Base-by-base conservation (phyloP, 352 stramenopile genomes). In the Globisporangium perplexum region DNA sequence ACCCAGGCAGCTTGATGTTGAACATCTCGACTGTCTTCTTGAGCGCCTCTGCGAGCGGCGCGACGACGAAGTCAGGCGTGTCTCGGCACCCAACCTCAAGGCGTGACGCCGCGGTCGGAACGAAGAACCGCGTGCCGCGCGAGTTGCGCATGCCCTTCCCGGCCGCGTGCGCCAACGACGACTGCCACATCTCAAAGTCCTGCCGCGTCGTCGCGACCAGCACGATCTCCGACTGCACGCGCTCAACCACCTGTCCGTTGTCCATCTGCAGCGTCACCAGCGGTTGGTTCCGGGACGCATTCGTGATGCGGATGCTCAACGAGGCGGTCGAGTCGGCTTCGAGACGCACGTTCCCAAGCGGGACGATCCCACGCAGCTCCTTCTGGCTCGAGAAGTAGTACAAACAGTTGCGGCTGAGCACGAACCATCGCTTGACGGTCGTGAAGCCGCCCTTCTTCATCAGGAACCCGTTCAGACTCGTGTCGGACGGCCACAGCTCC, bases 131-230 rank as follows among this genome's bases (percentile, higher is more conserved):
- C 35, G 77, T 95, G 44, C 83, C 83, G 31, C 80, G 73, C 36
- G 85, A 93, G 57, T 93, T 71, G 4, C 83, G 83, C 61, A 93
- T 74, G 3, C 82, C 83, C 48, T 89, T 86, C 5, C 85, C 85
- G 7, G 82, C 81, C 0, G 83, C 85, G 43, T 95, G 82, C 4
- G 83, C 81, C 10, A 95, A 53, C 35, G 85, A 93, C 54, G 83
- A 92, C 65, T 92, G 77, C 85, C 85, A 95, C 81, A 95, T 93
- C 59, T 95, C 79, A 48, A 95, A 86, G 53, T 95, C 85, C 41
- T 92, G 77, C 0, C 68, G 63, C 1, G 65, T 83, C 0, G 74
- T 55, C 14, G 83, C 78, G 22, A 91, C 59, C 17, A 95, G 62
- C 53, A 91, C 77, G 50, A 95, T 75, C 68, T 93, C 82, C 15